phyloP scores from a whole-genome alignment of 202 grass and related monocot species.

The Zoysia matrella region DNA sequence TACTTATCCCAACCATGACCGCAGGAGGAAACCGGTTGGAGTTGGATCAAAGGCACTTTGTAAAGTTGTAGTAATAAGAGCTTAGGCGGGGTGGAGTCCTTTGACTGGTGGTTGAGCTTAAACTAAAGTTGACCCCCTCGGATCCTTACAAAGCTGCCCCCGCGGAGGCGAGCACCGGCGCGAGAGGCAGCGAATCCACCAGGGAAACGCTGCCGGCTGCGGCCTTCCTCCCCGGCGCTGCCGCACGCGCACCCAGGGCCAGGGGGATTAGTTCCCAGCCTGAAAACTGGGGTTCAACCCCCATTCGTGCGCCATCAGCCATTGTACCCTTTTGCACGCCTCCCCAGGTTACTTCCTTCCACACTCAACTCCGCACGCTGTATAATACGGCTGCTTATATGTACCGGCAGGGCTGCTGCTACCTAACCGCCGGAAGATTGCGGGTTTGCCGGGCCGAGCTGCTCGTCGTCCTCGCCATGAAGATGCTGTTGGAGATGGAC shows the following conservation, averaged over 20 bases:
- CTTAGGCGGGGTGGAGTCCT: not conserved
- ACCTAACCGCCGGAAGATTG: conserved; percentile 29
- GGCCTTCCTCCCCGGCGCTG: not conserved
- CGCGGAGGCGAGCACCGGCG: conserved; percentile 31
- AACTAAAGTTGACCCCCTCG: conserved; percentile 56
- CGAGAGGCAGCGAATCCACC: conserved; percentile 32
- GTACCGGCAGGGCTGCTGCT: not conserved
- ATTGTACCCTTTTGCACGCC: conserved; percentile 62
- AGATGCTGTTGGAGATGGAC: conserved; percentile 32
- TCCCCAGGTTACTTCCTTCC: conserved; percentile 46
- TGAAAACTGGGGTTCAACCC: conserved; percentile 96
- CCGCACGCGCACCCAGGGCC: conserved; percentile 22
- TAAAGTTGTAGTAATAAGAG: not conserved
- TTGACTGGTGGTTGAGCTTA: not conserved
- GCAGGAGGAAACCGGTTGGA: not conserved
- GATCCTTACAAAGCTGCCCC: conserved; percentile 54
- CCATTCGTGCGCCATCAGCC: conserved; percentile 87
- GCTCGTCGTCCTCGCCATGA: conserved; percentile 1
- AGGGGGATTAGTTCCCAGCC: conserved; percentile 64
- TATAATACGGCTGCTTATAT: conserved; percentile 27
- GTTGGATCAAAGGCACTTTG: conserved; percentile 5
- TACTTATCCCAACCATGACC: no score
- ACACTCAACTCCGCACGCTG: conserved; percentile 10
- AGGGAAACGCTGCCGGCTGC: conserved; percentile 16
- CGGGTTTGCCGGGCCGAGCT: not conserved